phyloP scores from a whole-genome alignment of 2,329 filamentous ascomycete genomes.

The Xylariaceae sp. region DNA sequence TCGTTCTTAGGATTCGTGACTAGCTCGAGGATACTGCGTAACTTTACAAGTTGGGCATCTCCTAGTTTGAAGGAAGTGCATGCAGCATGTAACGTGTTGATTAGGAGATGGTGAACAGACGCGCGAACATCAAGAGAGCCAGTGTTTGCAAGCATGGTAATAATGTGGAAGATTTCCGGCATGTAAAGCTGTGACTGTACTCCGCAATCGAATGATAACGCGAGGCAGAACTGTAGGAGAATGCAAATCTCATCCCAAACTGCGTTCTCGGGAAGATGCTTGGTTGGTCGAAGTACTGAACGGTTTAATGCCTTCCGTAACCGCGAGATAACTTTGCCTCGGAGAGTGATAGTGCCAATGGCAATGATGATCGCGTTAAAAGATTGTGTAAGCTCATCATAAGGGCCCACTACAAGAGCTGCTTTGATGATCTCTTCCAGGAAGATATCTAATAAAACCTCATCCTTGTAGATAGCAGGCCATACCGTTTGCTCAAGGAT shows the following conservation, averaged over 20 bases:
- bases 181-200: slow-evolving; percentile 65
- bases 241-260: slow-evolving; percentile 69
- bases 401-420: slow-evolving; percentile 53
- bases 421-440: slow-evolving; percentile 63
- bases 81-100: slow-evolving; percentile 65
- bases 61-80: slow-evolving; percentile 63
- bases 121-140: slow-evolving; percentile 54
- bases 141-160: slow-evolving; percentile 67
- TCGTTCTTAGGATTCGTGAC: slow-evolving; percentile 58
- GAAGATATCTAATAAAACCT: slow-evolving; percentile 62
- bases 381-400: slow-evolving; percentile 57
- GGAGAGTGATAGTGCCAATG: slow-evolving; percentile 61
- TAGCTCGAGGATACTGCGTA: slow-evolving; percentile 53
- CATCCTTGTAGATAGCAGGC: slow-evolving; percentile 61
- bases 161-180: slow-evolving; percentile 66
- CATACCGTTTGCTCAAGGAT: slow-evolving; percentile 63
- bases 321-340: slow-evolving; percentile 61
- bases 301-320: slow-evolving; percentile 64
- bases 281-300: slow-evolving; percentile 63
- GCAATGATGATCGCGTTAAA: slow-evolving; percentile 60
- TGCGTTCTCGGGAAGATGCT: slow-evolving; percentile 60
- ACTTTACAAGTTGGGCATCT: slow-evolving; percentile 53
- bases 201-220: slow-evolving; percentile 64
- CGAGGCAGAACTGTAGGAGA: slow-evolving; percentile 61
- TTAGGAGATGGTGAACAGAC: slow-evolving; percentile 59